A percentile compares a stretch with the other conserved stretches of the same genome.
phyloP scores from a whole-genome alignment of 129 eudicot species.

The Helichrysum umbraculigerum region DNA sequence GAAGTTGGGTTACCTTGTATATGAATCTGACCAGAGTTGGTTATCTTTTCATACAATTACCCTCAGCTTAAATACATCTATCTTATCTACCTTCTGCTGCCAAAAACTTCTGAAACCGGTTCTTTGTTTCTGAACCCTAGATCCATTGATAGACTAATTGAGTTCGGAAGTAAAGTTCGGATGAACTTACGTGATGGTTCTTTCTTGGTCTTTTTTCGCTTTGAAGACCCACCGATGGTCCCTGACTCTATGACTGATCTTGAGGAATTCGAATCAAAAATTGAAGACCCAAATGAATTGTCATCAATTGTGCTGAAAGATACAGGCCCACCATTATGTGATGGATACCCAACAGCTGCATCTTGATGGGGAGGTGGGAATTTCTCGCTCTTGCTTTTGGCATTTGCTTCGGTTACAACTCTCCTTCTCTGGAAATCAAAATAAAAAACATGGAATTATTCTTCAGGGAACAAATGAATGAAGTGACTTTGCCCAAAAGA shows the following conservation, averaged over 20 bases:
- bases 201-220: not conserved
- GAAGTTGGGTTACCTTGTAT: not conserved
- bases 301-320: slow-evolving; percentile 13
- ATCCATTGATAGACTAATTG: slow-evolving; percentile 13
- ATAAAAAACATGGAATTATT: not conserved
- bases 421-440: slow-evolving; percentile 14
- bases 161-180: slow-evolving; percentile 5
- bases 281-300: not conserved
- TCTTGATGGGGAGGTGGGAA: slow-evolving; percentile 21
- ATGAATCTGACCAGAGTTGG: not conserved
- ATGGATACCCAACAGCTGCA: slow-evolving; percentile 6
- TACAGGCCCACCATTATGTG: not conserved
- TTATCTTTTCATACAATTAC: not conserved
- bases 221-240: not conserved
- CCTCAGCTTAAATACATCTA: not conserved
- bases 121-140: slow-evolving; percentile 12
- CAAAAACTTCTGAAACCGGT: not conserved
- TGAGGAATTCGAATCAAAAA: not conserved
- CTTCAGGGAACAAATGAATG: not conserved
- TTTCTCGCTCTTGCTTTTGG: slow-evolving; percentile 13
- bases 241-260: slow-evolving; percentile 12
- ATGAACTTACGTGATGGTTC: slow-evolving; percentile 19
- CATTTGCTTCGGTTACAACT: slow-evolving; percentile 15
- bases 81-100: slow-evolving; percentile 15
- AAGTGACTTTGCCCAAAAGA: not conserved